Evolutionary conservation across 78 protist genomes (phyloP).

Genomic region (Dictyostelium capitatum): DNA sequence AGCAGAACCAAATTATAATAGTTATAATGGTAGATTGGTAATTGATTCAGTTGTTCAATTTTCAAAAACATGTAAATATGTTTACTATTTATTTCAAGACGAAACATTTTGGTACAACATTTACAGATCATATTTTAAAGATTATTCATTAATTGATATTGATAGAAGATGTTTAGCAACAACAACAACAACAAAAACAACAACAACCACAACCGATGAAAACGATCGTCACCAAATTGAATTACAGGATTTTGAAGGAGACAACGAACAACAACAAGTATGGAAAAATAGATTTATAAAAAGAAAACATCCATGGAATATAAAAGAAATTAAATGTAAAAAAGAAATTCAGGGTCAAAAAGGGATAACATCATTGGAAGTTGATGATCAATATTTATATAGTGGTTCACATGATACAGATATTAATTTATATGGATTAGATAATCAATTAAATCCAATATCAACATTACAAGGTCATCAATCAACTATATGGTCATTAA

Average conservation of each 20-base stretch:
- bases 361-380: constrained; percentile 67
- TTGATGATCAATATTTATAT: constrained; percentile 64
- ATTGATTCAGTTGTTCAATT: not conserved
- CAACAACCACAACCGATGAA: not conserved
- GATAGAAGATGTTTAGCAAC: constrained; percentile 26
- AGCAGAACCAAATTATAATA: not conserved
- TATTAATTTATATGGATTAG: constrained; percentile 40
- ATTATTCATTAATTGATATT: constrained; percentile 9
- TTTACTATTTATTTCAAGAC: constrained; percentile 24
- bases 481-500: constrained; percentile 75
- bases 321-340: not conserved
- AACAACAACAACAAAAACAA: not conserved
- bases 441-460: not conserved
- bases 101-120: constrained; percentile 22
- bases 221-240: not conserved
- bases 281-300: constrained; percentile 42
- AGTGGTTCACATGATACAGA: constrained; percentile 77
- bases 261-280: not conserved
- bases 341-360: constrained; percentile 14
- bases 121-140: not conserved
- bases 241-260: not conserved
- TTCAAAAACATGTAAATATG: constrained; percentile 36
- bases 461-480: constrained; percentile 37
- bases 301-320: constrained; percentile 52
- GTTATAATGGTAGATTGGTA: not conserved